These are phyloP conservation scores for Backusella morwellensis DNA, from an alignment of 192 early-diverging fungal genomes.

Conservation along the genomic window DNA sequence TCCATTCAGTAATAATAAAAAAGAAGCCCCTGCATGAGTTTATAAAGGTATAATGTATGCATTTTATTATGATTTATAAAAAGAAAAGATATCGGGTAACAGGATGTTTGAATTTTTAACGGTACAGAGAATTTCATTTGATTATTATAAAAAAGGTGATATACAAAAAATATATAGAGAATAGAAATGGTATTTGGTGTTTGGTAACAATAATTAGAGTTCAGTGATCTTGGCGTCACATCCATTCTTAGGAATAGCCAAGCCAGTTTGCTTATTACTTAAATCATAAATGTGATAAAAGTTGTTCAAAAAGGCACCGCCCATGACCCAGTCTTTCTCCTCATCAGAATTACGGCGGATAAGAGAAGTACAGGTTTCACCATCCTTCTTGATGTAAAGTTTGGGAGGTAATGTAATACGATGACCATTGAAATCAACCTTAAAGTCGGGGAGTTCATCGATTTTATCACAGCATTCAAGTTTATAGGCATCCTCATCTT, in stretches of 20 bases:
- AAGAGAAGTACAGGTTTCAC: slow-evolving; percentile 13
- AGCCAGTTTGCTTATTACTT: slow-evolving; percentile 19
- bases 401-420: slow-evolving; percentile 17
- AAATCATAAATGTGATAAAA: slow-evolving; percentile 34
- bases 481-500: background rate
- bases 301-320: slow-evolving; percentile 25
- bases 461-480: slow-evolving; percentile 13
- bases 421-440: slow-evolving; percentile 18
- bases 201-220: background rate
- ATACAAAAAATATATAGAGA: background rate
- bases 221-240: slow-evolving; percentile 23
- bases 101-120: background rate
- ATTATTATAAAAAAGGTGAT: background rate
- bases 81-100: background rate
- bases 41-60: background rate
- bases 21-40: background rate
- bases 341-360: slow-evolving; percentile 8
- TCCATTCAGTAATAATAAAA: too few species aligned
- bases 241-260: slow-evolving; percentile 21
- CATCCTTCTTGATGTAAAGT: slow-evolving; percentile 6
- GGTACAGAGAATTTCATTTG: background rate
- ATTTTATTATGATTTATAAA: background rate
- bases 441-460: slow-evolving; percentile 14
- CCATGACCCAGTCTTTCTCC: slow-evolving; percentile 25
- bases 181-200: background rate